A percentile compares a stretch with the other conserved stretches of the same genome.
phyloP scores from a whole-genome alignment of 345 rosid genomes.

The Physaria fendleri region DNA sequence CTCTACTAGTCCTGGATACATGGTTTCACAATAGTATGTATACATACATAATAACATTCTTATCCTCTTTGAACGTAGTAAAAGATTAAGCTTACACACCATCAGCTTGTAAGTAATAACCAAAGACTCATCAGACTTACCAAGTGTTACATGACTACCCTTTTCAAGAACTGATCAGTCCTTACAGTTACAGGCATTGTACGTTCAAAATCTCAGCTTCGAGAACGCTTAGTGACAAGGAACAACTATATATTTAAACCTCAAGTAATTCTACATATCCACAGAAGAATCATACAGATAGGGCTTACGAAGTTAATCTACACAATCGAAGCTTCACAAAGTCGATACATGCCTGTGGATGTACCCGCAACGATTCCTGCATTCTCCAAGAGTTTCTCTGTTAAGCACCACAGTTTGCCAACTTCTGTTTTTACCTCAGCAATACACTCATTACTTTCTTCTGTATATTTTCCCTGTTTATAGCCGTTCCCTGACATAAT shows the following conservation, averaged over 20 bases:
- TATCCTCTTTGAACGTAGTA: neutral
- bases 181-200: neutral
- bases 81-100: neutral
- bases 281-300: constrained; percentile 18
- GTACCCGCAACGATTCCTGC: constrained; percentile 46
- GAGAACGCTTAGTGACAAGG: neutral
- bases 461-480: constrained; percentile 11
- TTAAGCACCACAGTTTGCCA: constrained; percentile 47
- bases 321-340: constrained; percentile 13
- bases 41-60: constrained; percentile 22
- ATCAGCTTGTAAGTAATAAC: neutral
- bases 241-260: neutral
- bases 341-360: constrained; percentile 16
- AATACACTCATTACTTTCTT: constrained; percentile 34
- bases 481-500: constrained; percentile 5
- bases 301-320: constrained; percentile 10
- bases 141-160: neutral
- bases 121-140: neutral
- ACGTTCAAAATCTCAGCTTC: neutral
- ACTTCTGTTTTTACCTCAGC: constrained; percentile 47
- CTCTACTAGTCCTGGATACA: constrained; percentile 3
- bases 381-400: constrained; percentile 58
- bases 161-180: constrained; percentile 1
- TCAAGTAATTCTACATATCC: constrained; percentile 8
- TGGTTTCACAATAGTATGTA: constrained; percentile 6